Conservation (phyloP, 2,329 filamentous ascomycete species). For the Fusarium floridanum region DNA sequence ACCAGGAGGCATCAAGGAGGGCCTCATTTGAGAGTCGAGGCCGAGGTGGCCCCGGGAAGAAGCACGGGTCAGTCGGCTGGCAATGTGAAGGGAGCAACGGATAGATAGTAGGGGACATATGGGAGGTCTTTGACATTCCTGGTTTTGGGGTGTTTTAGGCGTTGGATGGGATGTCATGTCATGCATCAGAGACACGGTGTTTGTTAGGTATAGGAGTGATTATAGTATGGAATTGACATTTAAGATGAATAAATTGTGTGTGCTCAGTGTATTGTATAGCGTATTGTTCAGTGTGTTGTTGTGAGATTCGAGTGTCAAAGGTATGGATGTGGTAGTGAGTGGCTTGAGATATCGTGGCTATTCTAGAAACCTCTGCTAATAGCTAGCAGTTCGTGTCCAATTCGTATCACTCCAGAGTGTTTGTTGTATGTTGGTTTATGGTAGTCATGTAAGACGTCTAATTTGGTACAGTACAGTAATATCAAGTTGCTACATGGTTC, state of each 20-base stretch:
- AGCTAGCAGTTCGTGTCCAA: background rate
- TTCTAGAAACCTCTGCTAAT: background rate
- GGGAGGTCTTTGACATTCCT: conserved; percentile 31
- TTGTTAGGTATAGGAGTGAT: conserved; percentile 38
- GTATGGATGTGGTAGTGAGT: background rate
- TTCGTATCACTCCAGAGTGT: background rate
- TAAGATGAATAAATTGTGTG: background rate
- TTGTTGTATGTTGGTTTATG: background rate
- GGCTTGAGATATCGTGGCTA: background rate
- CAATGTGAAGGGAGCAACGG: conserved; percentile 22
- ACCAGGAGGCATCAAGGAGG: conserved; percentile 15
- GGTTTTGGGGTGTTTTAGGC: conserved; percentile 45
- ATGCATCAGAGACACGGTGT: conserved; percentile 47
- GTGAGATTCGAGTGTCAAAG: background rate
- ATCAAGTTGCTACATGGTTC: background rate
- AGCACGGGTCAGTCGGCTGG: conserved; percentile 16
- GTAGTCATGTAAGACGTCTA: background rate
- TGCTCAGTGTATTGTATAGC: background rate
- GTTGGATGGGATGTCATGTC: conserved; percentile 43
- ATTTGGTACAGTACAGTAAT: background rate
- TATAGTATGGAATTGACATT: conserved; percentile 24
- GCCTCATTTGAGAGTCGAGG: conserved; percentile 1
- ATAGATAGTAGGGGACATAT: conserved; percentile 30
- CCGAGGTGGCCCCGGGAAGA: conserved; percentile 14
- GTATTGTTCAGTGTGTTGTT: background rate